Base-by-base conservation (phyloP, 345 rosid genomes). In the Aethionema arabicum region DNA sequence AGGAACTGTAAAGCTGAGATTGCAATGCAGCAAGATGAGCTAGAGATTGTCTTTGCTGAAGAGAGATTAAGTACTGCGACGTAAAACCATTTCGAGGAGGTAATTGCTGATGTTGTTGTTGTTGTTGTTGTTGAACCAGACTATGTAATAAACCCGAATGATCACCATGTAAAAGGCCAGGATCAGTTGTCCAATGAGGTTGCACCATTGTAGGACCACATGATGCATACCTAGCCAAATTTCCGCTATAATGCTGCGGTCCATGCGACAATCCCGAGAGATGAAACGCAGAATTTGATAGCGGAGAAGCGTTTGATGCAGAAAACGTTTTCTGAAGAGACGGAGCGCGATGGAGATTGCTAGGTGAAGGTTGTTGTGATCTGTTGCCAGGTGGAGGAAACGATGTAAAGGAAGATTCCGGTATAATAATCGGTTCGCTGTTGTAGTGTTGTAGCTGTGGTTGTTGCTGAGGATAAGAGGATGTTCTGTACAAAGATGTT, bases 391-490 rank as follows among this genome's bases (percentile, higher is more conserved):
- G 86, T 11, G 88, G 92, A 61, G 90, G 96, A 68, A 87, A 95
- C 36, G 96, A 95, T 0, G 89, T 90, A 74, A 74, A 90, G 32
- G 74, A 61, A 1, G 99, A 87, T 66, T 87, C 84, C 0, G 88
- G 87, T 37, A 79, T 67, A 56, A 72, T 69, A 61, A 79, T 73
- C 4, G 96, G 89, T 75, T 87, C 99, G 32, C 81, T 85, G 32
- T 74, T 63, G 74, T 79, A 84, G 60, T 83, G 91, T 14, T 79
- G 95, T 9, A 72, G 85, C 65, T 76, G 91, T 2, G 68, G 78
- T 70, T 72, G 95, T 74, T 87, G 77, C 55, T 78, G 77, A 16
- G 98, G 97, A 69, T 92, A 89, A 0, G 98, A 85, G n/a, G 96
- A 86, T 14, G 98, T 79, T 74, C 98, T 84, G 76, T 79, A 73